Base-by-base conservation (phyloP, 805 yeast species). In the Hagleromyces aurorensis region DNA sequence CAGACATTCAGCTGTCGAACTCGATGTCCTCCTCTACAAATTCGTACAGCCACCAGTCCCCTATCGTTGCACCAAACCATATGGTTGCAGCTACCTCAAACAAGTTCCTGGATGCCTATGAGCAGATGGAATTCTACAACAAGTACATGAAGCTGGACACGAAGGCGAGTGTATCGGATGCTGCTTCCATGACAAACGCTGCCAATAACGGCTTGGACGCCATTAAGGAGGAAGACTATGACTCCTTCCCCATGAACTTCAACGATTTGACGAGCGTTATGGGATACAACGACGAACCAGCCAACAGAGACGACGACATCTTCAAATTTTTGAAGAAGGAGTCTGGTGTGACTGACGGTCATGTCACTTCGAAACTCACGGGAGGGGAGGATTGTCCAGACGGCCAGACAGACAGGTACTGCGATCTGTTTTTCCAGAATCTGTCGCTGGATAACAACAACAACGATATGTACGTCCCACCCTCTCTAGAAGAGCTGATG, bases 401-500 rank as follows among this genome's bases (percentile, higher is more conserved):
- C n/a, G n/a, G n/a, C n/a, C n/a, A n/a, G n/a, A n/a, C n/a, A n/a
- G n/a, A n/a, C n/a, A n/a, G n/a, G n/a, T n/a, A n/a, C n/a, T n/a
- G n/a, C n/a, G n/a, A 30, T 16, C 29, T 25, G 21, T 15, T 32
- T 5, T 29, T 32, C 16, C 37, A 33, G 15, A 29, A 19, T 19
- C 25, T 27, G 19, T 27, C 28, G 22, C 27, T 28, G 16, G 21
- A 30, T 9, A 27, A 26, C 16, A 27, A 27, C 13, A 19, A 8
- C 11, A 9, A 30, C 13, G 26, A 33, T 14, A 28, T 37, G 24
- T 49, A 46, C 29, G 33, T 52, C 25, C 50, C 59, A 4, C 58
- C 58, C 16, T 43, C 56, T 7, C 37, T 54, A 19, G 59, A 52
- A 32, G 59, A 52, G 23, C 31, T 54, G 20, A 51, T 54, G 49